phyloP scores from a whole-genome alignment of 129 eudicot species.

The Artemisia annua region DNA sequence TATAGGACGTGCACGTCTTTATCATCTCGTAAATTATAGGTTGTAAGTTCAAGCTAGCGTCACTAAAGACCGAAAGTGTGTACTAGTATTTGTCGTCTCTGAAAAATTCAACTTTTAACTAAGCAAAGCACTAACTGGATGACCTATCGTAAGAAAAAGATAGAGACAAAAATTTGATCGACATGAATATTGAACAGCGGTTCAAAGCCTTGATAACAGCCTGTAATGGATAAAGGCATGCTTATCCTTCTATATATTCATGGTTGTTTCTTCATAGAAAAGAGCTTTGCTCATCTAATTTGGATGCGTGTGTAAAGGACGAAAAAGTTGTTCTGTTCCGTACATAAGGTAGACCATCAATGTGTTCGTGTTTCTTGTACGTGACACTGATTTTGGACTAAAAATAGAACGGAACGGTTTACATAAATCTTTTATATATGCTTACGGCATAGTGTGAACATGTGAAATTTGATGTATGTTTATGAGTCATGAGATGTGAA shows the following conservation, averaged over 20 bases:
- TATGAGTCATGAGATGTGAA: background rate
- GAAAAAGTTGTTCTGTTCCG: conserved; percentile 6
- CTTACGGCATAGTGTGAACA: background rate
- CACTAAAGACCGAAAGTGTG: no score
- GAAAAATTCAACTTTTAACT: no score
- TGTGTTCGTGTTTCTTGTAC: conserved; percentile 15
- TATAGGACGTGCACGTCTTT: no score
- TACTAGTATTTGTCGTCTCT: no score
- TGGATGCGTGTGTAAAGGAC: background rate
- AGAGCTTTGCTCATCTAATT: conserved; percentile 5
- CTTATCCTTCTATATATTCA: conserved; percentile 3
- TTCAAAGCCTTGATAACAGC: background rate
- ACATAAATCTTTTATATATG: background rate
- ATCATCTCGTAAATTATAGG: no score
- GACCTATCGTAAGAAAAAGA: background rate
- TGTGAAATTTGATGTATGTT: background rate
- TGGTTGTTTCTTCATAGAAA: background rate
- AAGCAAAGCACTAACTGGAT: no score
- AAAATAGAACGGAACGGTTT: conserved; percentile 4
- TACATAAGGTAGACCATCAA: conserved; percentile 6
- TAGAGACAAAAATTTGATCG: background rate
- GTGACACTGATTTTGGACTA: background rate
- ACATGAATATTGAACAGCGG: background rate
- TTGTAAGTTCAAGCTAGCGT: no score
- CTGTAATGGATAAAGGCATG: background rate